Percentiles rank a stretch among this genome's conserved stretches.
Conservation (phyloP, 306 rosid genomes). For the Lupinus albus region DNA sequence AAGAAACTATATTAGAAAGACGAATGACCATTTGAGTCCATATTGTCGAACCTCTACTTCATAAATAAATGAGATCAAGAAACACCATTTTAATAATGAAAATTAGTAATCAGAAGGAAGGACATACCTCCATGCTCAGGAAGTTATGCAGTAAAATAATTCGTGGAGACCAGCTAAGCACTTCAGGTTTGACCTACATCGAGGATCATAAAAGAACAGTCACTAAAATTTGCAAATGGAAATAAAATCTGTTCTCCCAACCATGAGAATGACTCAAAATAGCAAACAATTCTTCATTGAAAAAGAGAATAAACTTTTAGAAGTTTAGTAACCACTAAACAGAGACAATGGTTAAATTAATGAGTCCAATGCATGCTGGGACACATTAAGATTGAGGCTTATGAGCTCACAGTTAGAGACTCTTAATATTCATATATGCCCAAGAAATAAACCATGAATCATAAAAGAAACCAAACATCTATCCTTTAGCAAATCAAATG, state of each 20-base stretch:
- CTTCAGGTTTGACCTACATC: constrained; percentile 82
- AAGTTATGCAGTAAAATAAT: constrained; percentile 85
- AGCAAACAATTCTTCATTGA: constrained; percentile 13
- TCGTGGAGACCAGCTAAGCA: constrained; percentile 93
- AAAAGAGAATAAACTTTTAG: constrained; percentile 17
- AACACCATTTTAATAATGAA: constrained; percentile 26
- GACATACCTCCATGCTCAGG: constrained; percentile 75
- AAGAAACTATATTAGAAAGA: constrained; percentile 3
- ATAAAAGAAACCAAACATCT: background rate
- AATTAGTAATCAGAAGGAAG: constrained; percentile 29
- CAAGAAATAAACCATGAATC: constrained; percentile 7
- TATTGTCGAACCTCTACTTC: background rate
- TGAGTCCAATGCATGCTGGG: constrained; percentile 12
- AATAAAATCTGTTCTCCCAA: constrained; percentile 30
- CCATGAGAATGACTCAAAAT: constrained; percentile 18
- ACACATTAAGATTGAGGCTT: constrained; percentile 18
- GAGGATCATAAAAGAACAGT: constrained; percentile 26
- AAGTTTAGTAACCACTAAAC: background rate
- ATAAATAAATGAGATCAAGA: constrained; percentile 25
- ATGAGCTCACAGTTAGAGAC: constrained; percentile 14
- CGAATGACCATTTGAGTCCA: constrained; percentile 8
- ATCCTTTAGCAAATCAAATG: background rate
- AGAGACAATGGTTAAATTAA: constrained; percentile 34
- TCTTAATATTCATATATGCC: constrained; percentile 2
- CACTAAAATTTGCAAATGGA: constrained; percentile 23